These are phyloP conservation scores for Metarhizium rileyi DNA, from an alignment of 2,329 filamentous ascomycete species.

Conservation along the genomic window DNA sequence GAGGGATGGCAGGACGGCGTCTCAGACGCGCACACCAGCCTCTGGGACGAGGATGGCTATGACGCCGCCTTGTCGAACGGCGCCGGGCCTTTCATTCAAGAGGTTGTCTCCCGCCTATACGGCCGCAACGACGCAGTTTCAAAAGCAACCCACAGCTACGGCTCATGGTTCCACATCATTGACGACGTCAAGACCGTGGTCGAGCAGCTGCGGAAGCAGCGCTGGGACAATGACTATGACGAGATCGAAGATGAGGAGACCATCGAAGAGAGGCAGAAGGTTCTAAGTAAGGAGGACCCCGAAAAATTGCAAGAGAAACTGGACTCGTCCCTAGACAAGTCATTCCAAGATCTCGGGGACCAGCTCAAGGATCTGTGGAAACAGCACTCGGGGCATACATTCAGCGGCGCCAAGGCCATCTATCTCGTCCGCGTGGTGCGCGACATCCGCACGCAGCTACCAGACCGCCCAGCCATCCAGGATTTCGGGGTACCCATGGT, in stretches of 20 bases:
- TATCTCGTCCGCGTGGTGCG: conserved; percentile 67
- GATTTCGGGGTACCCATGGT: conserved; percentile 53
- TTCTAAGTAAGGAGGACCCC: conserved; percentile 66
- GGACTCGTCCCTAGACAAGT: conserved; percentile 42
- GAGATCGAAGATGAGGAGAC: conserved; percentile 66
- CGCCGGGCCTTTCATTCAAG: conserved; percentile 57
- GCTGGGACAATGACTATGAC: conserved; percentile 68
- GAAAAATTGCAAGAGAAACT: conserved; percentile 50
- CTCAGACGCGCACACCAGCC: conserved; percentile 38
- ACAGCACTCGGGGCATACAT: conserved; percentile 31
- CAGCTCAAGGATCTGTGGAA: conserved; percentile 43
- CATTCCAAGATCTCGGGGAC: conserved; percentile 49
- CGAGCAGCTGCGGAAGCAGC: conserved; percentile 53
- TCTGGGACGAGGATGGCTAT: conserved; percentile 60
- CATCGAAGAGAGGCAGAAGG: conserved; percentile 54
- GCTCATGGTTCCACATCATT: conserved; percentile 66
- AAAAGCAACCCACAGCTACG: conserved; percentile 52
- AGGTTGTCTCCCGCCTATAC: conserved; percentile 58
- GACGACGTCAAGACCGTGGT: conserved; percentile 55
- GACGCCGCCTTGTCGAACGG: conserved; percentile 57
- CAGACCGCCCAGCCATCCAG: conserved; percentile 38
- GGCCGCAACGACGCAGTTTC: conserved; percentile 62
- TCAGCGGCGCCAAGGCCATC: conserved; percentile 44
- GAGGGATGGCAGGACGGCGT: conserved; percentile 47
- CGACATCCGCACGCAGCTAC: conserved; percentile 60